Evolutionary conservation across 805 yeast genomes (phyloP).

Genomic region (Candida chauliodis): DNA sequence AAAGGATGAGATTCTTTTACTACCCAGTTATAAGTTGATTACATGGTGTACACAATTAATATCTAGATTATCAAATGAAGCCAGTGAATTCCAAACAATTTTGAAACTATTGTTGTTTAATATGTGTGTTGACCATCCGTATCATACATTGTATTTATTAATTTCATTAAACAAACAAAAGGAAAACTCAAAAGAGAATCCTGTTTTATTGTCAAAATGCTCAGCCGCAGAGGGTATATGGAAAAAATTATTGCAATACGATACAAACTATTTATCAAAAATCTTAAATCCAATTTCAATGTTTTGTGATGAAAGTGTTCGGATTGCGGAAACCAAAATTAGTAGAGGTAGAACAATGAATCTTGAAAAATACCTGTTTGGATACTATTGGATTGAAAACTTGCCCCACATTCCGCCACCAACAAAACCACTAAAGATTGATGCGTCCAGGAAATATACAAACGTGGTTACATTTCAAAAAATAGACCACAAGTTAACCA

Average conservation of each 20-base stretch:
- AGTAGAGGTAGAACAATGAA: constrained; percentile 28
- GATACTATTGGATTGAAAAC: constrained; percentile 47
- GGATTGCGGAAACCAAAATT: constrained; percentile 47
- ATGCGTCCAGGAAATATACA: constrained; percentile 42
- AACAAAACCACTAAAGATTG: constrained; percentile 45
- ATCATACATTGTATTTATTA: constrained; percentile 63
- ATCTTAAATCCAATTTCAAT: constrained; percentile 44
- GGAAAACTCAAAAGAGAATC: constrained; percentile 24
- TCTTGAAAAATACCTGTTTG: constrained; percentile 35
- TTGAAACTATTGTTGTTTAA: constrained; percentile 46
- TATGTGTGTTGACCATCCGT: constrained; percentile 60
- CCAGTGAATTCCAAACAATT: constrained; percentile 50
- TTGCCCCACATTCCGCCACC: constrained; percentile 68
- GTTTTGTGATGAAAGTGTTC: constrained; percentile 50
- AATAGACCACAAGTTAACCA: constrained; percentile 44
- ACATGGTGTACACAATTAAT: constrained; percentile 83
- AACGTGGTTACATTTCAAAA: constrained; percentile 43
- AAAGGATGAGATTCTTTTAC: constrained; percentile 25
- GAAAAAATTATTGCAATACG: constrained; percentile 28
- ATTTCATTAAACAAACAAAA: constrained; percentile 53
- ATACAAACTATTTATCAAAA: constrained; percentile 18
- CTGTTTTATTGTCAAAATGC: constrained; percentile 46
- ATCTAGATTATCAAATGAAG: constrained; percentile 58
- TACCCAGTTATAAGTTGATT: constrained; percentile 62
- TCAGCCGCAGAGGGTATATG: constrained; percentile 47